Base-by-base conservation (phyloP, 768 basidiomycete genomes). In the Boletus vermiculosoides region DNA sequence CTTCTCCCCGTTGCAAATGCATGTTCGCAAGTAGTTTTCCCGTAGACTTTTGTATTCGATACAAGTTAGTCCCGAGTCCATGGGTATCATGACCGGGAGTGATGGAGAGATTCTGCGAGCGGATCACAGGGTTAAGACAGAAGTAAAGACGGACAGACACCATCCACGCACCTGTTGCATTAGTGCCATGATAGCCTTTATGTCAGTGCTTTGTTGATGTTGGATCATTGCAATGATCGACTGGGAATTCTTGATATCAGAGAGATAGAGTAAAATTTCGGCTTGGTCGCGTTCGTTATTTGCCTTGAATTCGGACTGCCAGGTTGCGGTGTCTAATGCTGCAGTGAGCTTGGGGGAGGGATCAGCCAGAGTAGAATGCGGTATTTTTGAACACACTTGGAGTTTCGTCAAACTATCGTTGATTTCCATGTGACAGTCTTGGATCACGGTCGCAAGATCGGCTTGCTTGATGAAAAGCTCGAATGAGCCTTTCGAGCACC, bases 1-100 rank as follows among this genome's bases (percentile, higher is more conserved):
- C 83, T 67, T 85, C 84, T 6, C 82, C 82, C 5, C 77, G 75
- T 50, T 74, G 71, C 33, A 85, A 74, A 57, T 83, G 70, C 56
- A 80, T 74, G 31, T 82, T 74, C 0, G 81, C 81, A 48, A 83
- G 73, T 23, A 85, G 71, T 49, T 74, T 71, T 1, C 75, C 73
- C 15, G 79, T 77, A n/a, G 72, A 64, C 20, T 72, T 68, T 57
- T 83, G 81, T n/a, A 84, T 65, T 22, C 76, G 69, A 58, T 80
- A 84, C 30, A 85, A 64, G 55, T 83, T 83, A 36, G 66, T 74
- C 18, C 76, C 77, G 9, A 85, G 67, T 0, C 80, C 81, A 9
- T 66, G 70, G 59, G 80, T 79, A 20, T 71, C 61, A 33, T 45
- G 49, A 48, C 48, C 33, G 23, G 59, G 55, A 33, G 45, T 55